Percentiles rank a stretch among this genome's conserved stretches.
Evolutionary conservation across 2,329 filamentous ascomycete genomes (phyloP).

Genomic region (Elsinoe batatas): DNA sequence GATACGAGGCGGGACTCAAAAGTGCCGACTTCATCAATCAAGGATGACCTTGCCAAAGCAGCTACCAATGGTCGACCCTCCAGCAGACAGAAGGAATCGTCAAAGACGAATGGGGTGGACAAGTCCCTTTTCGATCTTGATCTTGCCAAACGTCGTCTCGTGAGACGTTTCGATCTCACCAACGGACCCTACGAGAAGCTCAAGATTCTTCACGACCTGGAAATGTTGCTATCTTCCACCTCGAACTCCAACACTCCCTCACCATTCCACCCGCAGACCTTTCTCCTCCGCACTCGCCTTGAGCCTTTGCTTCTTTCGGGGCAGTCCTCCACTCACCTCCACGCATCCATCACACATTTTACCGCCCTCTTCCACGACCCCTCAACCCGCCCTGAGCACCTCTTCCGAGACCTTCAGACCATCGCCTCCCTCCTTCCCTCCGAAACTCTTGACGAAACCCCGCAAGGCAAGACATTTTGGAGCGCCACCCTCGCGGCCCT

Average conservation of each 20-base stretch:
- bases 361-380: slow-evolving; percentile 34
- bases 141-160: slow-evolving; percentile 65
- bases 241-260: background rate
- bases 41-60: background rate
- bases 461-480: slow-evolving; percentile 69
- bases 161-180: slow-evolving; percentile 80
- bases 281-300: slow-evolving; percentile 7
- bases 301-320: slow-evolving; percentile 8
- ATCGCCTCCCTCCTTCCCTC: slow-evolving; percentile 53
- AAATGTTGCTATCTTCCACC: slow-evolving; percentile 49
- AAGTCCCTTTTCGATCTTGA: slow-evolving; percentile 44
- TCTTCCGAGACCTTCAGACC: slow-evolving; percentile 42
- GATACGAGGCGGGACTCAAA: slow-evolving; percentile 6
- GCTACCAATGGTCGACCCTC: background rate
- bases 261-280: background rate
- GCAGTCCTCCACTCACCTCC: background rate
- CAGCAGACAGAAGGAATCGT: background rate
- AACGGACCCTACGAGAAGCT: slow-evolving; percentile 83
- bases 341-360: slow-evolving; percentile 19
- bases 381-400: slow-evolving; percentile 36
- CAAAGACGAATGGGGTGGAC: background rate
- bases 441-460: slow-evolving; percentile 46
- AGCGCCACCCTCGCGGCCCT: slow-evolving; percentile 81
- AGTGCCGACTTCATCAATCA: background rate
- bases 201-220: slow-evolving; percentile 69